These are phyloP conservation scores for Neonectria coccinea DNA, from an alignment of 2,329 filamentous ascomycete species.

Conservation along the genomic window DNA sequence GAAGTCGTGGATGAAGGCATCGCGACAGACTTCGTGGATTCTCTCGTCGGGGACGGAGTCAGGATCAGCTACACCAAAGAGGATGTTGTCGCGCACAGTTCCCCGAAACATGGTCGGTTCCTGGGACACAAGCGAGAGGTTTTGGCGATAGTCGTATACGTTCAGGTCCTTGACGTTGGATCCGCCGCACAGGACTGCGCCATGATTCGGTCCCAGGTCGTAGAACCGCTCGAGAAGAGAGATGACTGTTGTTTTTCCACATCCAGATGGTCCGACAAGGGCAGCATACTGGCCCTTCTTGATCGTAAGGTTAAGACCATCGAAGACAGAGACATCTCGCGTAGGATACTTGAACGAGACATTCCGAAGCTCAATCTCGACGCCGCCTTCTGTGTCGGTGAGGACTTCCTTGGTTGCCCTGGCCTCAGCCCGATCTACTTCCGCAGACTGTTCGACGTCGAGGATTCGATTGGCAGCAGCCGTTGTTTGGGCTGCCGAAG, in stretches of 20 bases:
- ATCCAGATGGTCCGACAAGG: conserved; percentile 31
- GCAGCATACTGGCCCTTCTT: conserved; percentile 58
- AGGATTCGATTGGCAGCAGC: conserved; percentile 46
- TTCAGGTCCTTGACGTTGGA: conserved; percentile 30
- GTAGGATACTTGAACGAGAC: conserved; percentile 42
- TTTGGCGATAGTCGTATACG: conserved; percentile 35
- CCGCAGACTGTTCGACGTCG: conserved; percentile 33
- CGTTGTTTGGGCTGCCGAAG: conserved; percentile 37
- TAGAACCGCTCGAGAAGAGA: conserved; percentile 48
- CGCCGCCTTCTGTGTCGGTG: conserved; percentile 6
- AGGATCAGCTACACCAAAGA: conserved; percentile 33
- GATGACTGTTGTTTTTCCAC: conserved; percentile 47
- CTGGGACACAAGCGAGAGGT: conserved; percentile 43
- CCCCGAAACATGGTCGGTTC: conserved; percentile 49
- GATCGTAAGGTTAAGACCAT: conserved; percentile 42
- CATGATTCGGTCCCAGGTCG: conserved; percentile 15
- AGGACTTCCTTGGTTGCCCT: conserved; percentile 18
- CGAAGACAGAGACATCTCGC: conserved; percentile 39
- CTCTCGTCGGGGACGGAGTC: conserved; percentile 33
- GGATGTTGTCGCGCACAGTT: conserved; percentile 47
- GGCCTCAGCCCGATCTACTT: background rate
- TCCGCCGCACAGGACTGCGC: conserved; percentile 31
- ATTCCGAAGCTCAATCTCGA: conserved; percentile 37
- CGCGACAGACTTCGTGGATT: conserved; percentile 46
- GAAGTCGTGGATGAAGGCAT: conserved; percentile 69